Base-by-base conservation (phyloP, 352 stramenopile species). In the Globisporangium viniferum region DNA sequence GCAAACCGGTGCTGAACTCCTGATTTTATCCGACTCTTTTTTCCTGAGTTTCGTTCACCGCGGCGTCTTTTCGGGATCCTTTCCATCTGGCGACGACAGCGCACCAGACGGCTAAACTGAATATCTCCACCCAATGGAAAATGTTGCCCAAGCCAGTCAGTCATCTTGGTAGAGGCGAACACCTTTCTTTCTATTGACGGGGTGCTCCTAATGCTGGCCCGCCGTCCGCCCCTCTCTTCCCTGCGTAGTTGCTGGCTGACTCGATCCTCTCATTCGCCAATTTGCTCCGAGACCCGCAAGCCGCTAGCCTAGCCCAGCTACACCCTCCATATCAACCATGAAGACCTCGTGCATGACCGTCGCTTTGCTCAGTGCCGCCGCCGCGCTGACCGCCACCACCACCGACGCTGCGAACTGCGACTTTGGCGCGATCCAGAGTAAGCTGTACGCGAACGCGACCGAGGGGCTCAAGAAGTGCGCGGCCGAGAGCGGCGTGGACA, bases 381-480 rank as follows among this genome's bases (percentile, higher is more conserved):
- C 69, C 20, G 71, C 75, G 29, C 71, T 74, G 44, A 69, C 41
- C 5, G 2, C 69, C 33, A 61, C 60, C 2, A 55, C 70, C 2
- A 54, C 73, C 33, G 35, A 62, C 51, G 66, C 66, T 20, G 59
- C 66, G n/a, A 66, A 66, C 49, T 92, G 83, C 69, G 68, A 92
- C 66, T 71, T 89, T 66, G 62, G 64, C 15, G 69, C 66, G 35
- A 90, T 92, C 55, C 41, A 90, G 55, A 62, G 68, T 66, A 84
- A 68, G 33, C 67, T 91, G 29, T 76, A 80, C 29, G 7, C 73
- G 24, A 91, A 91, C 66, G 80, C 71, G 36, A 91, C 83, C 5
- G 70, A 66, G 9, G 75, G 75, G 5, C 66, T 82, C 27, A 60
- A 66, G 41, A 79, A 76, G 62, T 76, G 76, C 48, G 70, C 72